A percentile compares a stretch with the other conserved stretches of the same genome.
These are phyloP conservation scores for Tardiomyces blankii DNA, from an alignment of 1,139 yeast species.

Conservation along the genomic window DNA sequence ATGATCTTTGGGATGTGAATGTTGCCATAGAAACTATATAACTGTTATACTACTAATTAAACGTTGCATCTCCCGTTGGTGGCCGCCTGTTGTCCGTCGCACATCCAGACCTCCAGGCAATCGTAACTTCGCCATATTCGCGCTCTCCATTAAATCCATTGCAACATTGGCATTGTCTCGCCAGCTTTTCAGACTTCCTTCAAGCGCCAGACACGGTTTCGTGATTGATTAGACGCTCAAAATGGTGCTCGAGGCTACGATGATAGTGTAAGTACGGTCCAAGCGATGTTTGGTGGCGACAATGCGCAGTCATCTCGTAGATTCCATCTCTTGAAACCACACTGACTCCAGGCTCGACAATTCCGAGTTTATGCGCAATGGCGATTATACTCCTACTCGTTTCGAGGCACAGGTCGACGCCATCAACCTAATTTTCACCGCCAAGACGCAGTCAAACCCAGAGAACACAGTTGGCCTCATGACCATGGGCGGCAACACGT, in stretches of 20 bases:
- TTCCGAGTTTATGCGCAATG: slow-evolving; percentile 93
- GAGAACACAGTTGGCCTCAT: slow-evolving; percentile 89
- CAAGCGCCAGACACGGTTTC: too few relatives aligned
- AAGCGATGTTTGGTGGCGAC: slow-evolving; percentile 10
- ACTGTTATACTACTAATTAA: too few relatives aligned
- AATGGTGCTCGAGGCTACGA: slow-evolving; percentile 94
- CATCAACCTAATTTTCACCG: slow-evolving; percentile 79
- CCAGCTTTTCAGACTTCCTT: too few relatives aligned
- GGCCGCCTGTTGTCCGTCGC: too few relatives aligned
- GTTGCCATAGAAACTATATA: background rate
- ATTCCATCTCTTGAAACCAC: too few relatives aligned
- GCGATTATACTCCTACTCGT: slow-evolving; percentile 83
- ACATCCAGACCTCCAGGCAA: background rate
- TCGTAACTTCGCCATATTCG: background rate
- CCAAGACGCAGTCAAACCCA: slow-evolving; percentile 80
- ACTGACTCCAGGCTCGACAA: slow-evolving; percentile 44
- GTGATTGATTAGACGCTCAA: slow-evolving; percentile 7
- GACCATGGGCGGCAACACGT: slow-evolving; percentile 64
- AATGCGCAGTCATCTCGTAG: background rate
- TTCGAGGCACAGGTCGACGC: slow-evolving; percentile 91
- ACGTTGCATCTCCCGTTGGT: background rate
- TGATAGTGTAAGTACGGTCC: slow-evolving; percentile 44
- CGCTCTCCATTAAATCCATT: too few relatives aligned
- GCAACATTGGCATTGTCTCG: too few relatives aligned
- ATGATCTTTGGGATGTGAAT: too few relatives aligned